Evolutionary conservation across 2,329 filamentous ascomycete genomes (phyloP).

Genomic region (Trichophyton schoenleinii): DNA sequence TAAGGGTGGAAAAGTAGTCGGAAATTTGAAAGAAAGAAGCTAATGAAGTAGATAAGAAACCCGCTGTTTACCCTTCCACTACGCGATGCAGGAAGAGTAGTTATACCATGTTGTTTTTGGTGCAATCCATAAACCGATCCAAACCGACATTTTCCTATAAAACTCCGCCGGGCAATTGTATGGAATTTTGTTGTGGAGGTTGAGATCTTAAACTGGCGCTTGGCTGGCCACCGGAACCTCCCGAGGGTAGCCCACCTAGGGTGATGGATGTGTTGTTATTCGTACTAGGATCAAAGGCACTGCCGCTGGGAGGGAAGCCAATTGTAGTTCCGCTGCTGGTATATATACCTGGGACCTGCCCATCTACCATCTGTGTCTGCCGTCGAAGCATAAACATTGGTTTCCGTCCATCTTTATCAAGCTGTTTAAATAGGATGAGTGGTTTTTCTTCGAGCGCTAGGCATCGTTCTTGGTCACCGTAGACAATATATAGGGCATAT

Average conservation of each 20-base stretch:
- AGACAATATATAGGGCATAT: constrained; percentile 95
- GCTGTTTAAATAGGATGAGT: constrained; percentile 88
- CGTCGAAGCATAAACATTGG: constrained; percentile 96
- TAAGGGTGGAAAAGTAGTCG: background rate
- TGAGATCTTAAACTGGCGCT: background rate
- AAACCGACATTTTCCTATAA: background rate
- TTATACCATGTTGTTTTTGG: background rate
- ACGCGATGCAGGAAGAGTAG: background rate
- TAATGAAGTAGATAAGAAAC: background rate
- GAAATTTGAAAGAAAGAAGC: background rate
- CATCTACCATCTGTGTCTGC: constrained; percentile 44
- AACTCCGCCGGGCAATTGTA: constrained; percentile 5
- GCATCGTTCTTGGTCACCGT: constrained; percentile 95
- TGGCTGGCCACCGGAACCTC: background rate
- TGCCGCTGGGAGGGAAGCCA: constrained; percentile 9
- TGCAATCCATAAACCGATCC: background rate
- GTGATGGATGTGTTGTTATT: background rate
- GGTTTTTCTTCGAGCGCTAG: constrained; percentile 86
- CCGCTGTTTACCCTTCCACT: background rate
- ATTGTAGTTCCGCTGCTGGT: constrained; percentile 7
- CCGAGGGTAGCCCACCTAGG: background rate
- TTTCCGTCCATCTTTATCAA: constrained; percentile 93
- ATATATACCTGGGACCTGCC: constrained; percentile 25
- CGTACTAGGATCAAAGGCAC: background rate
- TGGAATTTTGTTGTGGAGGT: constrained; percentile 1